Conservation (phyloP, 306 rosid species). For the Hippophae tibetana region DNA sequence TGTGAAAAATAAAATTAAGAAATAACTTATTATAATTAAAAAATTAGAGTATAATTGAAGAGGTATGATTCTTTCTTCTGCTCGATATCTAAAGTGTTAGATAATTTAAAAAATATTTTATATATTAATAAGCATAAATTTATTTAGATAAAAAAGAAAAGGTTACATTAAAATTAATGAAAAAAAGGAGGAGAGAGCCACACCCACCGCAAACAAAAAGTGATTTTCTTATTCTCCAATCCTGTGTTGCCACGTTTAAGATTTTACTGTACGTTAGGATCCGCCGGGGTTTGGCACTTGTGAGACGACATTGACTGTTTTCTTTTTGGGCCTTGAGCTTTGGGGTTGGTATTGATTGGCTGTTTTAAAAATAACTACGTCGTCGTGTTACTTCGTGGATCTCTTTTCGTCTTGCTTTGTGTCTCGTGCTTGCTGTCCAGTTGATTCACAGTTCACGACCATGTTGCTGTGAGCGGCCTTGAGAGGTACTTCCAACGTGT, state of each 20-base stretch:
- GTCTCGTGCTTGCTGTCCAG: constrained; percentile 8
- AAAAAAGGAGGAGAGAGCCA: too few relatives aligned
- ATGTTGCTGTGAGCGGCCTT: neutral
- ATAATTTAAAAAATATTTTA: too few relatives aligned
- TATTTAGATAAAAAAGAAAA: too few relatives aligned
- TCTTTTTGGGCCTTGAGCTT: neutral
- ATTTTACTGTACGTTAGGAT: neutral
- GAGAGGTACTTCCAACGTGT: neutral
- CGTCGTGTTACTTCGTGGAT: neutral
- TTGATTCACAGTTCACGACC: neutral
- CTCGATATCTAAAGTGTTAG: neutral
- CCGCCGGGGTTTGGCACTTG: neutral
- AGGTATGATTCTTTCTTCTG: neutral
- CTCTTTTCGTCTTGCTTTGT: neutral
- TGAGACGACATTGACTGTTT: neutral
- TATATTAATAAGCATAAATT: too few relatives aligned
- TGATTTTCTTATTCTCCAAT: neutral
- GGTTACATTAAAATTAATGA: too few relatives aligned
- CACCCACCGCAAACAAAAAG: neutral
- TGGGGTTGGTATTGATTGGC: neutral
- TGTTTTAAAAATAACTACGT: constrained; percentile 1
- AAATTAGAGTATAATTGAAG: too few relatives aligned
- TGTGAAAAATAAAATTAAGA: neutral
- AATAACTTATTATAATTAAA: neutral
- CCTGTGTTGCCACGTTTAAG: too few relatives aligned